These are phyloP conservation scores for Rhodotorula sp. DNA, from an alignment of 1,284 basidiomycete species.

Conservation along the genomic window DNA sequence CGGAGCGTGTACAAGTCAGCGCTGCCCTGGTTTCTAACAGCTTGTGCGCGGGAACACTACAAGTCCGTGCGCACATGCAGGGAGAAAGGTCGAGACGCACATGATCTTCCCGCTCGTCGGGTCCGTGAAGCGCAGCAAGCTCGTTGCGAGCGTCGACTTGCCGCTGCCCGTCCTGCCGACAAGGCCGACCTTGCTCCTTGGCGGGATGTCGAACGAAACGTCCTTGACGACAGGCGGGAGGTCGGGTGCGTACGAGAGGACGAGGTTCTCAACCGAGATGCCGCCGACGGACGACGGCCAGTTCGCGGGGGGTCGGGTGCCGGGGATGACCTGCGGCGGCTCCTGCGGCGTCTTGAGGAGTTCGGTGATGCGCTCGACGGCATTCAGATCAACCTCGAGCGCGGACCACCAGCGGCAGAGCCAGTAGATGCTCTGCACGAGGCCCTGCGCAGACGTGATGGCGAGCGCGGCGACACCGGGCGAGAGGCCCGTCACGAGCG, in stretches of 20 bases:
- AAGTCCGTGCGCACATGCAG: neutral
- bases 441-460: conserved; percentile 29
- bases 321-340: conserved; percentile 38
- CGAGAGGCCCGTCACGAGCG: conserved; percentile 11
- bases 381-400: conserved; percentile 52
- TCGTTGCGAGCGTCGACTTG: conserved; percentile 83
- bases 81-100: neutral
- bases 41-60: no score
- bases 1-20: neutral
- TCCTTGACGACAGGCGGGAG: conserved; percentile 78
- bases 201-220: conserved; percentile 72
- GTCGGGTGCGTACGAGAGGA: conserved; percentile 74
- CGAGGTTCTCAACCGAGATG: conserved; percentile 66
- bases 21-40: no score
- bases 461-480: conserved; percentile 36
- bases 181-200: conserved; percentile 72
- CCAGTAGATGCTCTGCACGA: conserved; percentile 56
- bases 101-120: conserved; percentile 74
- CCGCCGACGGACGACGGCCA: conserved; percentile 48
- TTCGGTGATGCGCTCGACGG: conserved; percentile 50
- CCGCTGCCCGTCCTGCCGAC: conserved; percentile 57
- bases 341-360: conserved; percentile 47
- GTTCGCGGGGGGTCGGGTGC: conserved; percentile 33
- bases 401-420: conserved; percentile 7
- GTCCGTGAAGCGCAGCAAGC: conserved; percentile 80